Evolutionary conservation across 805 yeast genomes (phyloP).

Genomic region (Barnettozyma sp.): DNA sequence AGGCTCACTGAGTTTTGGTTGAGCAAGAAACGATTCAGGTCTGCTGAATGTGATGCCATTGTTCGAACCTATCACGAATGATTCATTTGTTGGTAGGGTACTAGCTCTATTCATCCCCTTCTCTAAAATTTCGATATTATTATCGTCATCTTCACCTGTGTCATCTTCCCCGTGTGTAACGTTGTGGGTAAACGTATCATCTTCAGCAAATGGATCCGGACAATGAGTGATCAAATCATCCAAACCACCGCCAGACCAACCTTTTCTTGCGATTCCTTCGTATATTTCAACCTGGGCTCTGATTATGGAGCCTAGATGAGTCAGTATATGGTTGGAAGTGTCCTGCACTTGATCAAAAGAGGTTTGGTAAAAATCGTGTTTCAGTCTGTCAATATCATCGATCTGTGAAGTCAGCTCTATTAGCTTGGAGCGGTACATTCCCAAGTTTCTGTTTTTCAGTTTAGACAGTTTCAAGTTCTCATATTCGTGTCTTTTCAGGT

Average conservation of each 20-base stretch:
- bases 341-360: conserved; percentile 56
- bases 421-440: conserved; percentile 61
- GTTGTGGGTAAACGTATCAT: conserved; percentile 12
- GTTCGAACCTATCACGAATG: conserved; percentile 4
- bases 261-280: conserved; percentile 76
- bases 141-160: too few species aligned
- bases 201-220: conserved; percentile 52
- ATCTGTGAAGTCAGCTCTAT: conserved; percentile 63
- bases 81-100: not conserved
- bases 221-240: conserved; percentile 59
- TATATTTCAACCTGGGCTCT: conserved; percentile 76
- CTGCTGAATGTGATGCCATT: conserved; percentile 14
- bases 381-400: conserved; percentile 70
- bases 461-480: conserved; percentile 54
- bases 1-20: conserved; percentile 16
- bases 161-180: conserved; percentile 7
- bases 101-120: conserved; percentile 4
- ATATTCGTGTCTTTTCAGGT: conserved; percentile 52
- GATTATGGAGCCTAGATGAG: conserved; percentile 54
- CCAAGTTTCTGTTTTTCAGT: conserved; percentile 54
- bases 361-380: conserved; percentile 66
- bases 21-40: conserved; percentile 6
- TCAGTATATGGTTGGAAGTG: conserved; percentile 48
- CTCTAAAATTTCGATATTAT: too few species aligned
- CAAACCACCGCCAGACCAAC: conserved; percentile 83